Evolutionary conservation across 2,329 filamentous ascomycete species (phyloP).

Genomic region (Ilyonectria mors-panacis): DNA sequence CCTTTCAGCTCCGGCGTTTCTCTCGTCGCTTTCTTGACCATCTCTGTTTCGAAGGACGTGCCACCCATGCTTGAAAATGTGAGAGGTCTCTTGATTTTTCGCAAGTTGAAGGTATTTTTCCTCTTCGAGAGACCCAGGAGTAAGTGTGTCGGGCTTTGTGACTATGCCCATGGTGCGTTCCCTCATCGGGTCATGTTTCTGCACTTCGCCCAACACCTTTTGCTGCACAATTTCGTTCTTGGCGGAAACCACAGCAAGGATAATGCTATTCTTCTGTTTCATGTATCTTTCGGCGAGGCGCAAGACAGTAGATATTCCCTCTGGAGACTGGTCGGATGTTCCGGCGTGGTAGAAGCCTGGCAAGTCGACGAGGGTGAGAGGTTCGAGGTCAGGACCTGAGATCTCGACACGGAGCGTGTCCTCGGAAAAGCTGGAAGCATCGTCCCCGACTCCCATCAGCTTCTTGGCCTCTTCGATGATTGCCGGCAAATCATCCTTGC

Average conservation of each 20-base stretch:
- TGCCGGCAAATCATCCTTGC: conserved; percentile 45
- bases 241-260: conserved; percentile 19
- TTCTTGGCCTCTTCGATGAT: conserved; percentile 59
- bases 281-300: conserved; percentile 12
- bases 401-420: conserved; percentile 21
- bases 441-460: conserved; percentile 62
- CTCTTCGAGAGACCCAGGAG: conserved; percentile 48
- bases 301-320: conserved; percentile 7
- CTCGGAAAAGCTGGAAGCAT: conserved; percentile 46
- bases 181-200: conserved; percentile 12
- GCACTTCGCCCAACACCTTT: conserved; percentile 50
- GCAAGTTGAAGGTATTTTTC: conserved; percentile 52
- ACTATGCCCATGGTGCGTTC: conserved; percentile 17
- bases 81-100: conserved; percentile 42
- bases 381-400: conserved; percentile 16
- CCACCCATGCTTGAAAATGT: conserved; percentile 60
- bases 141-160: conserved; percentile 7
- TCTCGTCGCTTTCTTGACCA: conserved; percentile 46
- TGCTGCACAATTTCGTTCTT: conserved; percentile 9
- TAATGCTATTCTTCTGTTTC: conserved; percentile 23
- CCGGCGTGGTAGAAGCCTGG: conserved; percentile 49
- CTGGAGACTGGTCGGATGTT: conserved; percentile 1
- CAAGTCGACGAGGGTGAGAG: conserved; percentile 20
- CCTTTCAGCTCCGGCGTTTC: background rate
- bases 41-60: conserved; percentile 65